These are phyloP conservation scores for Zalaria obscura DNA, from an alignment of 2,329 filamentous ascomycete species.

Conservation along the genomic window DNA sequence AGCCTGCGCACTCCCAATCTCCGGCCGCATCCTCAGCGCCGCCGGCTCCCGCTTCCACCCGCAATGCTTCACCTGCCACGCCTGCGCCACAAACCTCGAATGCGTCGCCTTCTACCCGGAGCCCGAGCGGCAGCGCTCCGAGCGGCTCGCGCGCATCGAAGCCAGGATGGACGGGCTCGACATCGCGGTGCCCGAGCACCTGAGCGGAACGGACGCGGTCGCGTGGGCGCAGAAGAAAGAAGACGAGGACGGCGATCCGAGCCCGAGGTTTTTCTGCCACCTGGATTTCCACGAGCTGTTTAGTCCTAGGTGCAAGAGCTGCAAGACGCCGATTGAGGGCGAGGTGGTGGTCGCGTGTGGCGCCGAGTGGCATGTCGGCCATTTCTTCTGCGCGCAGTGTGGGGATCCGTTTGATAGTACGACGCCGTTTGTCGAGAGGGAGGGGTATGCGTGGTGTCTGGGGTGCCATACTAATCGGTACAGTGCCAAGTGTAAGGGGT, in stretches of 20 bases:
- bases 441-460: conserved; percentile 95
- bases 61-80: conserved; percentile 79
- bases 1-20: conserved; percentile 70
- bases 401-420: conserved; percentile 58
- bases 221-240: conserved; percentile 9
- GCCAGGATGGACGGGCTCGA: conserved; percentile 40
- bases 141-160: conserved; percentile 59
- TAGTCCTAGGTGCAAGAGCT: conserved; percentile 86
- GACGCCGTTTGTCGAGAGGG: conserved; percentile 88
- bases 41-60: conserved; percentile 79
- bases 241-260: conserved; percentile 49
- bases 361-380: conserved; percentile 89
- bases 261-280: conserved; percentile 84
- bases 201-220: conserved; percentile 37
- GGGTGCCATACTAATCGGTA: conserved; percentile 85
- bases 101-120: conserved; percentile 94
- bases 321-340: conserved; percentile 89
- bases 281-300: conserved; percentile 97
- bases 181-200: conserved; percentile 43
- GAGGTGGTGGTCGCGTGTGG: conserved; percentile 90
- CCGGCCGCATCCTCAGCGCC: conserved; percentile 79
- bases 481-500: conserved; percentile 76
- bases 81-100: conserved; percentile 78
- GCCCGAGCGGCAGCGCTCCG: conserved; percentile 55
- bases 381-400: conserved; percentile 98